phyloP scores from a whole-genome alignment of 2,329 filamentous ascomycete genomes.

The Gaeumannomyces tritici region DNA sequence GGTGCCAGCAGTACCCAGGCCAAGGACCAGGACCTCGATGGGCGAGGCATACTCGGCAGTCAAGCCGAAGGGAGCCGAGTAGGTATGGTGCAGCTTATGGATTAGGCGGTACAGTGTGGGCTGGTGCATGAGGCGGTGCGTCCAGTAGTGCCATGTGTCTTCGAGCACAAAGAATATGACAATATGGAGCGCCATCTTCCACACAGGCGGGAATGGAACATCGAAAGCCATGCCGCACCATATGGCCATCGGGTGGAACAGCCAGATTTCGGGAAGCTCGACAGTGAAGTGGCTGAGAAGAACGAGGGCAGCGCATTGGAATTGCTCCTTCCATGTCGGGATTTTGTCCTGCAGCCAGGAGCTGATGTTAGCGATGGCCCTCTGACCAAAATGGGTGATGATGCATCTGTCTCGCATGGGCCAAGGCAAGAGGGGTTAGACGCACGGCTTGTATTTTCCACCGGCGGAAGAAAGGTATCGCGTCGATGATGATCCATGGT shows the following conservation, averaged over 20 bases:
- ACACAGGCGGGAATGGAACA: conserved; percentile 78
- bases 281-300: conserved; percentile 95
- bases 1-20: conserved; percentile 71
- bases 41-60: conserved; percentile 97
- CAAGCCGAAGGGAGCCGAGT: conserved; percentile 95
- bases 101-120: conserved; percentile 91
- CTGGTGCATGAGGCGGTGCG: conserved; percentile 86
- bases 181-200: conserved; percentile 87
- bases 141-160: conserved; percentile 98
- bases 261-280: conserved; percentile 96
- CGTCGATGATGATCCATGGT: conserved; percentile 89
- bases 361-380: neutral
- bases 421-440: conserved; percentile 11
- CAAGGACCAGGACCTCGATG: conserved; percentile 92
- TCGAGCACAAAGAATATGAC: conserved; percentile 91
- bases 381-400: no score
- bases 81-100: conserved; percentile 99
- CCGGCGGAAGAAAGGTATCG: conserved; percentile 75
- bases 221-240: conserved; percentile 82
- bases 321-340: conserved; percentile 83
- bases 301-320: conserved; percentile 86
- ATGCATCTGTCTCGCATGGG: neutral
- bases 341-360: conserved; percentile 64
- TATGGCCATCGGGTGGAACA: conserved; percentile 95
- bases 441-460: conserved; percentile 76